phyloP scores from a whole-genome alignment of 2,329 filamentous ascomycete genomes.

The Madurella fahalii region DNA sequence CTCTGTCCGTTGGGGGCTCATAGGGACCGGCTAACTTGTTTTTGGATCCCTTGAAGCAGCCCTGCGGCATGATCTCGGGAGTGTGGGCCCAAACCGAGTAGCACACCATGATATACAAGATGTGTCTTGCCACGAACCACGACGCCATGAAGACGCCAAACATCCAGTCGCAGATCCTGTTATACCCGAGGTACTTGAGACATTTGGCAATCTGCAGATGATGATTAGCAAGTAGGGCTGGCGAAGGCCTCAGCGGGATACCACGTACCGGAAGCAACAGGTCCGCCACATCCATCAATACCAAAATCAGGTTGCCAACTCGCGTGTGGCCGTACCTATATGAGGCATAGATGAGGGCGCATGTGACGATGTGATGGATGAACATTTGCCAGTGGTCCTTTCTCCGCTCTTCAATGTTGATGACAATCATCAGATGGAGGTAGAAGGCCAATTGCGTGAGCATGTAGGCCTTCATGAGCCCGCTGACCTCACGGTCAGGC shows the following conservation, averaged over 20 bases:
- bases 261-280: constrained; percentile 73
- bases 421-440: constrained; percentile 89
- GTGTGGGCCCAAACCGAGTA: constrained; percentile 74
- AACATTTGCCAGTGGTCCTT: constrained; percentile 98
- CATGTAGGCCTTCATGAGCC: constrained; percentile 82
- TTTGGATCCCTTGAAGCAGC: constrained; percentile 65
- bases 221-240: not conserved
- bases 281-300: constrained; percentile 92
- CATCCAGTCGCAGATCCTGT: constrained; percentile 70
- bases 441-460: constrained; percentile 88
- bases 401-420: constrained; percentile 88
- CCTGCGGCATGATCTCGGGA: constrained; percentile 57
- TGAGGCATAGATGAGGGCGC: constrained; percentile 70
- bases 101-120: constrained; percentile 73
- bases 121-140: constrained; percentile 81
- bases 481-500: constrained; percentile 71
- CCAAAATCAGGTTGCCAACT: constrained; percentile 82
- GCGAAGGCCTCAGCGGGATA: not conserved
- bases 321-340: constrained; percentile 85
- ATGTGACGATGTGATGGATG: constrained; percentile 88
- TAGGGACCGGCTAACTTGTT: constrained; percentile 53
- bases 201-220: constrained; percentile 74
- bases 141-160: constrained; percentile 83
- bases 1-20: constrained; percentile 44
- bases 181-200: constrained; percentile 81